Percentiles rank a stretch among this genome's conserved stretches.
Conservation (phyloP, 129 eudicot genomes). For the Deinandra increscens region DNA sequence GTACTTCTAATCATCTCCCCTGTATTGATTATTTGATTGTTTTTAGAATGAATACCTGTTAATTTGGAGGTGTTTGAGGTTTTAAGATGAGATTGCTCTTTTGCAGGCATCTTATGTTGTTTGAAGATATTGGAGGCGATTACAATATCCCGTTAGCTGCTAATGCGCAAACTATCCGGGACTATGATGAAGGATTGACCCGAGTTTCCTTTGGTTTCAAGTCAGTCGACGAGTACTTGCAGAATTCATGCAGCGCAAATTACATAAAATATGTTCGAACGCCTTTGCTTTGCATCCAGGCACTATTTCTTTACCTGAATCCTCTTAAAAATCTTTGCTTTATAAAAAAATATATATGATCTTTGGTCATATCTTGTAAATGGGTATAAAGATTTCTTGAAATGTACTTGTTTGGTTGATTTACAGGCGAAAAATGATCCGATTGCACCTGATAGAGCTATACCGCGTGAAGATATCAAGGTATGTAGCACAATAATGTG, state of each 20-base stretch:
- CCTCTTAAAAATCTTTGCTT: neutral
- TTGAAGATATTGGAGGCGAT: slow-evolving; percentile 73
- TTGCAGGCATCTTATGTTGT: slow-evolving; percentile 67
- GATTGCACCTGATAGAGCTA: slow-evolving; percentile 90
- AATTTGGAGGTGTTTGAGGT: slow-evolving; percentile 1
- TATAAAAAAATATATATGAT: neutral
- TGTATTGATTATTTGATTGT: neutral
- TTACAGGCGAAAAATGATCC: slow-evolving; percentile 95
- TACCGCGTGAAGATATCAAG: slow-evolving; percentile 86
- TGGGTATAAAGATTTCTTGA: neutral
- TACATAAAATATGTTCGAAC: slow-evolving; percentile 51
- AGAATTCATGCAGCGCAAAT: slow-evolving; percentile 70
- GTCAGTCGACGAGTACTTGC: slow-evolving; percentile 76
- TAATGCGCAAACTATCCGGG: slow-evolving; percentile 61
- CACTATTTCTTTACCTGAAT: slow-evolving; percentile 24
- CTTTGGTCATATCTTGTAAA: neutral
- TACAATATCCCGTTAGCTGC: slow-evolving; percentile 65
- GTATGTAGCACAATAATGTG: slow-evolving; percentile 29
- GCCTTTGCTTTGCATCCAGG: slow-evolving; percentile 82
- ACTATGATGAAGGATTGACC: slow-evolving; percentile 72
- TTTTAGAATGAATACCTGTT: neutral
- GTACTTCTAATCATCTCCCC: slow-evolving; percentile 27
- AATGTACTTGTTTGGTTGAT: slow-evolving; percentile 16
- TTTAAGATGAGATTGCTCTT: neutral
- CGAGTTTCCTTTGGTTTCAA: slow-evolving; percentile 85